Conservation (phyloP, 768 basidiomycete genomes). For the Trametes gibbosa region DNA sequence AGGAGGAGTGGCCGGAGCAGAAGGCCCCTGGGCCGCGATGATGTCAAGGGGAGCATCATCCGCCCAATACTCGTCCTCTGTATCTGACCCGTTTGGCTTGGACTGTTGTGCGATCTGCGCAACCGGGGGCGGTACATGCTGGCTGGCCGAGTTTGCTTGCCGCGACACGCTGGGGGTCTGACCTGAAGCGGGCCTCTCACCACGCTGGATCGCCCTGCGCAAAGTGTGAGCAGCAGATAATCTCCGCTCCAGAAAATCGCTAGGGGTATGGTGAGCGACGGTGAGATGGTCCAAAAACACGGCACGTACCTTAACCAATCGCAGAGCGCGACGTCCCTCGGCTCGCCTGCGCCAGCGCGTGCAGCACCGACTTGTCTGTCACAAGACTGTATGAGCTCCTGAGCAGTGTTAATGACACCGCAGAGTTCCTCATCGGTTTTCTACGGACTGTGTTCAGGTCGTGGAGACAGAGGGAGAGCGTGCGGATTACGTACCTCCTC, state of each 20-base stretch:
- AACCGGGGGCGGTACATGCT: neutral
- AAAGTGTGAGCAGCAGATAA: neutral
- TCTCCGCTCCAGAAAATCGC: slow-evolving; percentile 10
- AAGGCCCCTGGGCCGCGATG: neutral
- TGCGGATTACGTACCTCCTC: slow-evolving; percentile 6
- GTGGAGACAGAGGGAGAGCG: neutral
- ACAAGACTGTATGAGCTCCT: neutral
- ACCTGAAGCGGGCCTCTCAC: neutral
- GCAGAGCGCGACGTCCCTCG: slow-evolving; percentile 1
- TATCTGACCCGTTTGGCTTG: neutral
- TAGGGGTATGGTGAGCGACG: neutral
- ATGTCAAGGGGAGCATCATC: neutral
- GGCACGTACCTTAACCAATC: neutral
- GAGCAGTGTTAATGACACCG: neutral
- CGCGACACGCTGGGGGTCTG: neutral
- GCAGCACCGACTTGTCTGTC: slow-evolving; percentile 15
- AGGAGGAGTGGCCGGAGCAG: slow-evolving; percentile 6
- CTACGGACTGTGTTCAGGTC: neutral
- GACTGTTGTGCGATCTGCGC: neutral
- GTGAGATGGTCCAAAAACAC: too few relatives aligned
- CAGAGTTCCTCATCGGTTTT: slow-evolving; percentile 9
- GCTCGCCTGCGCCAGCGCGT: slow-evolving; percentile 2
- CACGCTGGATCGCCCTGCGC: slow-evolving; percentile 1
- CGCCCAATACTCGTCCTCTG: slow-evolving; percentile 10
- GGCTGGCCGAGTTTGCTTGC: neutral